phyloP scores from a whole-genome alignment of 257 asterid species.

The Galeopsis tetrahit region DNA sequence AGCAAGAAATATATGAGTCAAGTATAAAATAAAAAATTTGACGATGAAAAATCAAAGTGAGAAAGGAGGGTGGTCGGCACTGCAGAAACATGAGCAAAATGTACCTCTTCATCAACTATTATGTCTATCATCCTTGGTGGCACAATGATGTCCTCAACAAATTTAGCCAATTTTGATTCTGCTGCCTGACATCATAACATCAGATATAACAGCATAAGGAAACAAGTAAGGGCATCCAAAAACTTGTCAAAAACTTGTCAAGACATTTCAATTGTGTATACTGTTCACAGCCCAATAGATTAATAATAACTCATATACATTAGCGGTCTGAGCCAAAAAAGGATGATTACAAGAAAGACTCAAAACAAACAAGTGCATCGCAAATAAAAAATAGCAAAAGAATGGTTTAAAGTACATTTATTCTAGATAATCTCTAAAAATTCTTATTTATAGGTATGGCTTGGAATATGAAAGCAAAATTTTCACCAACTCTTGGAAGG shows the following conservation, averaged over 20 bases:
- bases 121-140: constrained; percentile 98
- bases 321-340: constrained; percentile 12
- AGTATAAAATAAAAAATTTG: constrained; percentile 8
- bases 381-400: not conserved
- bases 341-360: not conserved
- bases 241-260: constrained; percentile 22
- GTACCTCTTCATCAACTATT: constrained; percentile 96
- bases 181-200: constrained; percentile 67
- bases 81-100: constrained; percentile 32
- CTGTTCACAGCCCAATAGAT: constrained; percentile 3
- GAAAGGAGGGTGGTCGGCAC: constrained; percentile 16
- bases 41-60: constrained; percentile 25
- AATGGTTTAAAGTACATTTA: not conserved
- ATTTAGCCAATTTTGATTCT: constrained; percentile 89
- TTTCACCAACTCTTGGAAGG: constrained; percentile 14
- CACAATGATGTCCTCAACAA: constrained; percentile 96
- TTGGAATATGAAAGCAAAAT: constrained; percentile 9
- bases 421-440: not conserved
- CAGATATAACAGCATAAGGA: constrained; percentile 19
- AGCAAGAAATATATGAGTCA: not conserved
- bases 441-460: not conserved
- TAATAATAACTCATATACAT: not conserved
- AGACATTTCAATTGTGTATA: constrained; percentile 14
- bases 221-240: constrained; percentile 30
- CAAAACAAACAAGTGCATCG: not conserved